Conservation (phyloP, 75 land plant species). For the Ceratopteris richardii region DNA sequence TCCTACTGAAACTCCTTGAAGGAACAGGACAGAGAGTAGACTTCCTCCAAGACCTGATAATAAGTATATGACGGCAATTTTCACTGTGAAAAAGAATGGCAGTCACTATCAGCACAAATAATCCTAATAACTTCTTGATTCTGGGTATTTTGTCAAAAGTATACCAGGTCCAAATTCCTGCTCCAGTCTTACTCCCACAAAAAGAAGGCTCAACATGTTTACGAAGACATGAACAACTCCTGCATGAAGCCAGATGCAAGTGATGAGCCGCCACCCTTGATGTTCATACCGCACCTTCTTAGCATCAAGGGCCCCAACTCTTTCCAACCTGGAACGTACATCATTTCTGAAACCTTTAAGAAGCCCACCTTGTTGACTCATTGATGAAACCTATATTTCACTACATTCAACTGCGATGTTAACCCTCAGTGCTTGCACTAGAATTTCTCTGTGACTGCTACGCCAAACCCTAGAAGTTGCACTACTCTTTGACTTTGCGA, state of each 20-base stretch:
- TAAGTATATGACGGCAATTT: slow-evolving; percentile 34
- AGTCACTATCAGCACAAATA: no score
- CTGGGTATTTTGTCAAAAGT: slow-evolving; percentile 6
- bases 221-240: slow-evolving; percentile 83
- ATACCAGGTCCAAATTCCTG: slow-evolving; percentile 82
- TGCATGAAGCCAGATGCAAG: slow-evolving; percentile 90
- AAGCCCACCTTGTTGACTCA: slow-evolving; percentile 31
- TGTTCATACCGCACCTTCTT: slow-evolving; percentile 42
- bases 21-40: slow-evolving; percentile 31
- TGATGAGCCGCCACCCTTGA: slow-evolving; percentile 80
- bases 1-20: slow-evolving; percentile 22
- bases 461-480: no score
- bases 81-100: slow-evolving; percentile 17
- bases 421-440: no score
- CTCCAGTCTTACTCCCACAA: slow-evolving; percentile 80
- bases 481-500: no score
- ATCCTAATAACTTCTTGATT: slow-evolving; percentile 4
- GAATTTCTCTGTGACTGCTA: no score
- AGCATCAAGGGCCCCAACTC: slow-evolving; percentile 73
- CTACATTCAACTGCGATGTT: no score
- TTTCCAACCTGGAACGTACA: slow-evolving; percentile 50
- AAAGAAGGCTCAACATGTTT: slow-evolving; percentile 80
- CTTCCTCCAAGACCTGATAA: slow-evolving; percentile 39
- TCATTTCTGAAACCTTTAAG: slow-evolving; percentile 53
- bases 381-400: background rate